Evolutionary conservation across 306 rosid species (phyloP).

Genomic region (Rosa persica): DNA sequence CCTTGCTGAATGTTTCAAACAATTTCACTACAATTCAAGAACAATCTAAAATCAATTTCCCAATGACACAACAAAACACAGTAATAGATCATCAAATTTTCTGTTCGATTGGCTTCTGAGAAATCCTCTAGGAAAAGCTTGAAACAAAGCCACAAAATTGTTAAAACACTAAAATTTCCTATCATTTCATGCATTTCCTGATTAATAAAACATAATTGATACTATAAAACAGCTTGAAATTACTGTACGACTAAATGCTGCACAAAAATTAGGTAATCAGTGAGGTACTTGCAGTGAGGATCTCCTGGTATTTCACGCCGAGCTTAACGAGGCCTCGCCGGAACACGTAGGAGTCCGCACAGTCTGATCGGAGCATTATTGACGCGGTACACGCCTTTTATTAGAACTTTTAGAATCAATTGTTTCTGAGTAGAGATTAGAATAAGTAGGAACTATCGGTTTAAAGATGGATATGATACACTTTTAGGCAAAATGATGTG

Average conservation of each 20-base stretch:
- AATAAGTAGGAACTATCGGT: no score
- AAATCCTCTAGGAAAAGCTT: not conserved
- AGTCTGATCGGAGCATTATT: slow-evolving; percentile 25
- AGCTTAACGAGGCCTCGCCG: slow-evolving; percentile 45
- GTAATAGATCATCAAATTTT: not conserved
- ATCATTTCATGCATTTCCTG: not conserved
- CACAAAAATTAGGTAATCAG: not conserved
- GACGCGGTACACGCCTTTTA: slow-evolving; percentile 28
- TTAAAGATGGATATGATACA: no score
- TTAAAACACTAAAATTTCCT: not conserved
- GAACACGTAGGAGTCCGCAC: slow-evolving; percentile 26
- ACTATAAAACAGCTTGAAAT: not conserved
- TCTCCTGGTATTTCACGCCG: slow-evolving; percentile 47
- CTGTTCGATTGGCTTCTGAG: slow-evolving; percentile 6
- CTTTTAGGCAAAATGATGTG: no score
- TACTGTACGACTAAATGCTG: not conserved
- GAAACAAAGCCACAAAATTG: not conserved
- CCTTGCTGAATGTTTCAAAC: slow-evolving; percentile 49
- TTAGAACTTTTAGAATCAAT: no score
- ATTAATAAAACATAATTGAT: not conserved
- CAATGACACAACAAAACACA: slow-evolving; percentile 1
- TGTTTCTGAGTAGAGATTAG: no score
- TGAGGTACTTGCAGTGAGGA: slow-evolving; percentile 56
- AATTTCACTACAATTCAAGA: not conserved
- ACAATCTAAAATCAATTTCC: slow-evolving; percentile 11